Evolutionary conservation across 1,139 yeast species (phyloP), one percentile per base, ranked within the genome.

Genomic region (Kurtzmaniella quercitrusa): DNA sequence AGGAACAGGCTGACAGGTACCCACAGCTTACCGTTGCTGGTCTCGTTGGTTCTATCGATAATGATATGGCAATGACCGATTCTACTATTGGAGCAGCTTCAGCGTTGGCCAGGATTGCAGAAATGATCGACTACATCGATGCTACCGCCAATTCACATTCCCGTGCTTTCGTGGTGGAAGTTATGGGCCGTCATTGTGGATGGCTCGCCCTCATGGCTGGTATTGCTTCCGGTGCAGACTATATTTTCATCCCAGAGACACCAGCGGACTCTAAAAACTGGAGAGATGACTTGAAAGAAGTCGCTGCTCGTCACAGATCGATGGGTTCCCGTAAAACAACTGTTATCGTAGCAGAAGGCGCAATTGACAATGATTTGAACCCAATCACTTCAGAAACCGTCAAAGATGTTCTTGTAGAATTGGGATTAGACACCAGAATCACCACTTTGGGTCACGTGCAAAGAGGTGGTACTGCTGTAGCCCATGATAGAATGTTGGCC

Each of bases 161-260:
- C 17, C 81, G 98, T 62, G 98, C 98, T 6, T 93, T 93, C 64
- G 96, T 93, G 39, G 89, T 93, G 48, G 98, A 93, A 67, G 98
- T 93, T 41, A 93, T 93, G 98, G 98, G 98, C 46, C 82, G 98
- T 63, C 96, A 93, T 67, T 93, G 98, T 73, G 98, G 98, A 49
- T 93, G 98, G 98, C 77, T 93, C 55, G 98, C 95, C 1, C 75
- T 93, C 53, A 86, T 90, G 94, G 91, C 98, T 15, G 98, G 98
- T 55, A 80, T 91, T 52, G 88, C 97, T 29, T 87, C 96, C 33
- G 88, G 96, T 51, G 98, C 98, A 11, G 98, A 93, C 66, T 91
- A 81, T 60, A 85, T 91, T 46, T 83, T 93, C 58, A 85, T 93
- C 53, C 98, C 98, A 25, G 98, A 93, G 66, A 80, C 82, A 60